Conservation (phyloP, 306 rosid genomes). For the Acmispon strigosus region DNA sequence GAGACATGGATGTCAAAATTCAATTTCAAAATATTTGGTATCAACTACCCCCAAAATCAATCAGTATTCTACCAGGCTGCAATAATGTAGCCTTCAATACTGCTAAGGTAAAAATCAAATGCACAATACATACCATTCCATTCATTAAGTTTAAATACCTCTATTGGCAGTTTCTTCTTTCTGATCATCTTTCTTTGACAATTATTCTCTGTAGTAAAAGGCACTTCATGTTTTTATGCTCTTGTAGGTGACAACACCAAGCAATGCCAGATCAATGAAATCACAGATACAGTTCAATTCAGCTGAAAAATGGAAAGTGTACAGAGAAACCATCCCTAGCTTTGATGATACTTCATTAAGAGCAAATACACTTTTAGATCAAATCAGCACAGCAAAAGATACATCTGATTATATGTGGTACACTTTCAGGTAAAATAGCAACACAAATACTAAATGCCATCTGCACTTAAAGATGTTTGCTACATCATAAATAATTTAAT, state of each 20-base stretch:
- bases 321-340: conserved; percentile 38
- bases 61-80: conserved; percentile 50
- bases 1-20: not conserved
- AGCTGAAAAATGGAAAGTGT: conserved; percentile 29
- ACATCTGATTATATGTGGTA: conserved; percentile 43
- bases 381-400: conserved; percentile 36
- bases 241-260: conserved; percentile 22
- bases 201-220: not conserved
- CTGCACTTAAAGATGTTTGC: not conserved
- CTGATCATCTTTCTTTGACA: not conserved
- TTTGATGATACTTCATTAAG: conserved; percentile 23
- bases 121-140: not conserved
- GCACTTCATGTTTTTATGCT: conserved; percentile 2
- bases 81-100: conserved; percentile 37
- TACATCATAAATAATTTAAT: not conserved
- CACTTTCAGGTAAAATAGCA: conserved; percentile 35
- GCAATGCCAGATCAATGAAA: conserved; percentile 22
- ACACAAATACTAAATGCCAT: not conserved
- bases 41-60: conserved; percentile 30
- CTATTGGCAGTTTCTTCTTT: not conserved
- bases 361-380: conserved; percentile 37
- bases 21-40: conserved; percentile 18
- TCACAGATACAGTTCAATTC: conserved; percentile 21
- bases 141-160: too few species aligned
- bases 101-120: conserved; percentile 33